Percentiles rank a stretch among this genome's conserved stretches.
These are phyloP conservation scores for Phaffomyces opuntiae DNA, from an alignment of 805 yeast species.

Conservation along the genomic window DNA sequence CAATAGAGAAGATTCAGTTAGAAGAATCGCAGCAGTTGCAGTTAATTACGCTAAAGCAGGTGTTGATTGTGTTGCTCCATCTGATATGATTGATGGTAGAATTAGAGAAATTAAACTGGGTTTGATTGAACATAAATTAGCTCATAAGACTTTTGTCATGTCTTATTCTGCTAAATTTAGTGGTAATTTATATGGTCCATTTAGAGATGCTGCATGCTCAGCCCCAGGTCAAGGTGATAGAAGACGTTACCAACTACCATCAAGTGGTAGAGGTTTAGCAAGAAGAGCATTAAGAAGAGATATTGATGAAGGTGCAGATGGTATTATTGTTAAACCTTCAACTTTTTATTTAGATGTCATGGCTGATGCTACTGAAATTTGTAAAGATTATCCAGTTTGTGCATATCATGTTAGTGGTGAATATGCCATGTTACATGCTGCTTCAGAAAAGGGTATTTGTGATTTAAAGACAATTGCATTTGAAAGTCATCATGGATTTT, in stretches of 20 bases:
- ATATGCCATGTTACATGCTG: conserved; percentile 96
- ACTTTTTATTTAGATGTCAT: conserved; percentile 91
- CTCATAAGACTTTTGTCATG: conserved; percentile 84
- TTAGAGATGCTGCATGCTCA: conserved; percentile 95
- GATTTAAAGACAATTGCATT: conserved; percentile 74
- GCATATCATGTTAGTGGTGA: conserved; percentile 97
- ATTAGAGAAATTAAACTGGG: conserved; percentile 82
- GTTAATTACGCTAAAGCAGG: conserved; percentile 95
- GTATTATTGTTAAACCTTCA: conserved; percentile 91
- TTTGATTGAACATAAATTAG: conserved; percentile 69
- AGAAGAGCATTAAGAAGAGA: conserved; percentile 86
- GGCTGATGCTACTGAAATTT: conserved; percentile 77
- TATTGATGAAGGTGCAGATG: conserved; percentile 90
- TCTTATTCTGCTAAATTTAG: conserved; percentile 92
- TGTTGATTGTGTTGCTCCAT: conserved; percentile 92
- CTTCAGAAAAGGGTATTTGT: conserved; percentile 90
- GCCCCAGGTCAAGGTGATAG: conserved; percentile 88
- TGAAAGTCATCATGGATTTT: conserved; percentile 84
- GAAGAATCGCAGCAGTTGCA: conserved; percentile 89
- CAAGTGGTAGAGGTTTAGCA: conserved; percentile 90
- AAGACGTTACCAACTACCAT: conserved; percentile 86
- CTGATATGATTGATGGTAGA: conserved; percentile 97
- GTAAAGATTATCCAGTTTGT: conserved; percentile 81
- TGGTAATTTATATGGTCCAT: conserved; percentile 91
- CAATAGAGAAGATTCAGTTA: conserved; percentile 65